These are phyloP conservation scores for Botrytis byssoidea DNA, from an alignment of 2,329 filamentous ascomycete species.

Conservation along the genomic window DNA sequence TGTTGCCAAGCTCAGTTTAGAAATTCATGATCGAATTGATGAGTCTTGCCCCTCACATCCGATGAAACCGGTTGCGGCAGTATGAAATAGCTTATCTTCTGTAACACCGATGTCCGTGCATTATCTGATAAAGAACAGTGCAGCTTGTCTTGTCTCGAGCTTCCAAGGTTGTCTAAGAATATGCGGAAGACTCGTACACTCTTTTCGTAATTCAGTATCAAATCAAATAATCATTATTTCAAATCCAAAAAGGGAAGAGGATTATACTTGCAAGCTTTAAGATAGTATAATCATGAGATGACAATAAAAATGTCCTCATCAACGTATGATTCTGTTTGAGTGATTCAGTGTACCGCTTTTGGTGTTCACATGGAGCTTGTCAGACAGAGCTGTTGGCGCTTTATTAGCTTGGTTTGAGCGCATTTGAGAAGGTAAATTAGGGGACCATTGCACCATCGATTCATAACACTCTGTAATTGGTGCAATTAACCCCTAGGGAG, in stretches of 20 bases:
- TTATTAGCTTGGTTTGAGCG: slow-evolving; percentile 13
- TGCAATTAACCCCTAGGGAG: neutral
- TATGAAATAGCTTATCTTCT: neutral
- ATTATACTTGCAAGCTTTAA: neutral
- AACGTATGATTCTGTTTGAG: neutral
- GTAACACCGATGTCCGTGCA: neutral
- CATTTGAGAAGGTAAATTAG: slow-evolving; percentile 20
- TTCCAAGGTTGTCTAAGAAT: neutral
- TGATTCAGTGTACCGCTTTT: neutral
- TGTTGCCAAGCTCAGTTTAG: neutral
- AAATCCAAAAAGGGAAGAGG: neutral
- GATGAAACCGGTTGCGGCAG: neutral
- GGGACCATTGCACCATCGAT: slow-evolving; percentile 1
- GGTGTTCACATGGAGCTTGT: neutral
- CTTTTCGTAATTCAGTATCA: neutral
- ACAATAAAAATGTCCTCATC: neutral
- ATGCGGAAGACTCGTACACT: neutral
- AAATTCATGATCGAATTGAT: neutral
- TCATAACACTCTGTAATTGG: slow-evolving; percentile 2
- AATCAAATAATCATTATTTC: neutral
- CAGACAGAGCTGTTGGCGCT: slow-evolving; percentile 2
- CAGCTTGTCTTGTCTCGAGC: neutral
- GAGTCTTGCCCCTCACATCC: neutral
- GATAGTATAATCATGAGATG: too few species aligned
- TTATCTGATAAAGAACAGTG: neutral